Base-by-base conservation (phyloP, 108 stramenopile species). In the Conticribra weissflogii region DNA sequence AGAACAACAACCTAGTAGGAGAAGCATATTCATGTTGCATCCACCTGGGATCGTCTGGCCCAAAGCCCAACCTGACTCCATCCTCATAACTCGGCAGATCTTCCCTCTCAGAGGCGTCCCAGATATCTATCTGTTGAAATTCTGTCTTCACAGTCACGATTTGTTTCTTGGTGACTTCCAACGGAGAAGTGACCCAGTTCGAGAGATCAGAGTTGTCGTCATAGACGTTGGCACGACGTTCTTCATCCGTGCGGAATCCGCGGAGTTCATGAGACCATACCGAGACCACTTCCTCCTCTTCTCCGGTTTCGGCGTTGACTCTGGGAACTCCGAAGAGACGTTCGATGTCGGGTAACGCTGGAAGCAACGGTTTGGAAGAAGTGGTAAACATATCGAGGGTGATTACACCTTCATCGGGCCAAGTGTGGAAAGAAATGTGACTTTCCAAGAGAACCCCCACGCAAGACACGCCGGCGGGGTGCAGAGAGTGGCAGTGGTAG, bases 401-500 rank as follows among this genome's bases (percentile, higher is more conserved):
- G 55, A 91, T 90, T 55, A 90, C 90, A 23, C 95, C 95, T 57
- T 91, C 90, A 19, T 90, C 89, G 44, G 95, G 95, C 95, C 92
- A 93, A 9, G 95, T 93, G 74, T 96, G 95, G 58, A 92, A 90
- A 15, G 78, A 69, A 73, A 96, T 89, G 68, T 96, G 95, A 59
- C 70, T 71, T 59, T 96, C 92, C 21, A 91, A 59, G 62, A 96
- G 66, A n/a, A 92, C 89, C 3, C 89, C 95, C 23, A 96, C 90
- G 65, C 90, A 91, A 62, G 76, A 77, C 8, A 93, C 92, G 19
- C 92, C 95, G 14, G 83, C 84, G 54, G 91, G 92, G 50, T 81
- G 81, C 24, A 92, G 85, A 12, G 84, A 80, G 74, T 95, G 93
- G 63, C 93, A 95, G 70, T 95, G 93, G 54, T 92, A 91, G 15